These are phyloP conservation scores for Dioscorea alata DNA, from an alignment of 106 monocot genomes.

Conservation along the genomic window DNA sequence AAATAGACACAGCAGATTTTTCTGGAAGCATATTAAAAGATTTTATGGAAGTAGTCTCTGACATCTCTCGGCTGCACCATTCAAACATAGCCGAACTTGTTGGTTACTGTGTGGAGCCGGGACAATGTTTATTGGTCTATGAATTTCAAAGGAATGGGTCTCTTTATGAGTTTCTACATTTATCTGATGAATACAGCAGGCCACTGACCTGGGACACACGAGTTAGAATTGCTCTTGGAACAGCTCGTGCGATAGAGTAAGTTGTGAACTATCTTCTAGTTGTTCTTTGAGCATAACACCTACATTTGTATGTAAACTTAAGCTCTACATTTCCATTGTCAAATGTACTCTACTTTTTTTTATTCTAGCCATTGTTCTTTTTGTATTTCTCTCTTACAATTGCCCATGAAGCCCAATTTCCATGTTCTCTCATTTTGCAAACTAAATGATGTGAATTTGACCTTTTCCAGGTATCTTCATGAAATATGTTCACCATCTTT, in stretches of 20 bases:
- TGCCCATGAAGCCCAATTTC: neutral
- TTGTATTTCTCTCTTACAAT: neutral
- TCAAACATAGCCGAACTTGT: constrained; percentile 78
- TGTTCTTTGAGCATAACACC: too few species aligned
- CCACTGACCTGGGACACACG: constrained; percentile 93
- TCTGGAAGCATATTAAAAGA: constrained; percentile 18
- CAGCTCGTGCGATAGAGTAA: constrained; percentile 92
- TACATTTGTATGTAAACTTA: too few species aligned
- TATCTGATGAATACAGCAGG: constrained; percentile 89
- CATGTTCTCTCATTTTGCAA: too few species aligned
- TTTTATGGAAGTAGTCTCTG: constrained; percentile 57
- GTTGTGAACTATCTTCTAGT: constrained; percentile 4
- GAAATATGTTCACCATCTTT: constrained; percentile 80
- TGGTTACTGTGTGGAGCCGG: constrained; percentile 78
- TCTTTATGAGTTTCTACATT: constrained; percentile 82
- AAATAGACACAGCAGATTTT: constrained; percentile 41
- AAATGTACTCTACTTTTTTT: too few species aligned
- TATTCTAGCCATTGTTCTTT: too few species aligned
- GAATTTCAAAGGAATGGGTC: constrained; percentile 76
- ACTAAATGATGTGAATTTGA: neutral
- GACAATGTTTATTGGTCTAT: constrained; percentile 63
- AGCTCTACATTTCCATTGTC: too few species aligned
- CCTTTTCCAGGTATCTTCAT: constrained; percentile 72
- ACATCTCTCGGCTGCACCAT: constrained; percentile 61
- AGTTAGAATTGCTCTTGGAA: constrained; percentile 85